Evolutionary conservation across 441 rosid genomes (phyloP), one percentile per base, ranked within the genome.

Genomic region (California macrophylla): DNA sequence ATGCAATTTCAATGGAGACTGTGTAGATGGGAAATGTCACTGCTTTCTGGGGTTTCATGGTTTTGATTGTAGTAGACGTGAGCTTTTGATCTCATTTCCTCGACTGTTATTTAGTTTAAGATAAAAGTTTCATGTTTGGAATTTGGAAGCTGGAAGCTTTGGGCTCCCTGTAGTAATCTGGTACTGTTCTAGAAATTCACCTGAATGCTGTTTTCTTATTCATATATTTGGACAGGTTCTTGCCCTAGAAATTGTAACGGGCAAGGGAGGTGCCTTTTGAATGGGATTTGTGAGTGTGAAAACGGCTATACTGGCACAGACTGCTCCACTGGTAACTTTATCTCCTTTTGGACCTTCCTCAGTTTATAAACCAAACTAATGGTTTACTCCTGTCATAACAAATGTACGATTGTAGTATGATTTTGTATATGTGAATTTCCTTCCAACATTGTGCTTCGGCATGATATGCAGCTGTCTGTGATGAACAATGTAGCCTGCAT

Each of bases 401-500:
- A 16, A 42, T 36, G 38, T 25, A 12, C 30, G n/a, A 26, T 21
- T 50, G 29, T 63, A 6, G 25, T 21, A 20, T 60, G 23, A n/a
- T 28, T 20, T 50, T 68, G 60, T 50, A 26, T 3, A 8, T 23
- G 15, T 15, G 8, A 68, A 28, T 25, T 54, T 29, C 8, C 45
- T 70, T n/a, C 20, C 56, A 21, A 76, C 64, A 40, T 47, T 56
- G 61, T 69, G 24, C 38, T 75, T 69, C 38, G 64, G 65, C 34
- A 58, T 66, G 74, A 69, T 54, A 20, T 74, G 79, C 94, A 94
- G 99, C 92, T 72, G 91, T 88, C 47, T 94, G 99, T 24, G 96
- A 94, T 52, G 95, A 94, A 74, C 99, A 94, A 69, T 94, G 99
- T 82, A 94, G 98, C 73, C 93, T 94, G n/a, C 99, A 94, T 30